Evolutionary conservation across 148 eudicot species (phyloP).

Genomic region (Camellia japonica): DNA sequence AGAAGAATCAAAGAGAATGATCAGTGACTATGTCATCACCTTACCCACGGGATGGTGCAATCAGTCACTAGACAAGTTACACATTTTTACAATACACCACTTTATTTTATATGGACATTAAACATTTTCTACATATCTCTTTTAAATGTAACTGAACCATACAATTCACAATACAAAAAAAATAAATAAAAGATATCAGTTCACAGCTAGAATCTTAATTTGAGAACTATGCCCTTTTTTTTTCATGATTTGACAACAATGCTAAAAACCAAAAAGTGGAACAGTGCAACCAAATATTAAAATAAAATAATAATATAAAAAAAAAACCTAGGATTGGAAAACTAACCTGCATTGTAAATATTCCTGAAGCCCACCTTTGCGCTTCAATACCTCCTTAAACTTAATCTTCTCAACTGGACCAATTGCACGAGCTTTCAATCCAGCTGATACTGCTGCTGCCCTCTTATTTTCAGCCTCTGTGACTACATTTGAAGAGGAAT

Average conservation of each 20-base stretch:
- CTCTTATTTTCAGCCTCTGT: constrained; percentile 52
- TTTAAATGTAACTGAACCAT: not conserved
- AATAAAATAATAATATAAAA: too few species aligned
- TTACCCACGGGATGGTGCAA: not conserved
- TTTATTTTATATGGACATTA: not conserved
- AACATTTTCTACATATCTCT: not conserved
- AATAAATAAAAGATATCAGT: not conserved
- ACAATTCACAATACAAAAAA: not conserved
- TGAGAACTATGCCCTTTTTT: not conserved
- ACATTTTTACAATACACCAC: not conserved
- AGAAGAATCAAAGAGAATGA: not conserved
- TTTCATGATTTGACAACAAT: not conserved
- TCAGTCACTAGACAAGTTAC: not conserved
- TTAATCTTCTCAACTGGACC: constrained; percentile 82
- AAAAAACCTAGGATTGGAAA: not conserved
- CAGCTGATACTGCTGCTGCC: constrained; percentile 81
- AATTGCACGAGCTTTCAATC: constrained; percentile 73
- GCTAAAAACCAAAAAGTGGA: not conserved
- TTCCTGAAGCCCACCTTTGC: constrained; percentile 84
- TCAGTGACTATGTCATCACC: not conserved
- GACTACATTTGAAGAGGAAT: constrained; percentile 29
- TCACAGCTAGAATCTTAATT: not conserved
- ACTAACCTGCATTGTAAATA: constrained; percentile 94
- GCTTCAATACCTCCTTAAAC: constrained; percentile 83
- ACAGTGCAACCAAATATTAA: not conserved